Conservation (phyloP, 441 rosid genomes). For the Pelargonium australe region DNA sequence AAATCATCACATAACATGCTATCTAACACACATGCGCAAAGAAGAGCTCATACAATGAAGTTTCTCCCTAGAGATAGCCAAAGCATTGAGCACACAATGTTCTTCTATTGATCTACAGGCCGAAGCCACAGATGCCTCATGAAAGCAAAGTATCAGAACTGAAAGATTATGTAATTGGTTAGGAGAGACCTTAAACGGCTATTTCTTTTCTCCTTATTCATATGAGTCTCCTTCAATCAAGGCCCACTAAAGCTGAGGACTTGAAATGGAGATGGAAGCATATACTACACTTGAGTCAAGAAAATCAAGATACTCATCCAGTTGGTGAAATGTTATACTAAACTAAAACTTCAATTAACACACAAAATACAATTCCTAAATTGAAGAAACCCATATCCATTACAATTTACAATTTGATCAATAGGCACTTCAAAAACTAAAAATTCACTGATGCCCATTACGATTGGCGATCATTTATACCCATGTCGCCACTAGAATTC, state of each 20-base stretch:
- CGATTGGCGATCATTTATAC: slow-evolving; percentile 2
- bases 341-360: neutral
- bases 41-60: neutral
- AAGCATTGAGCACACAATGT: neutral
- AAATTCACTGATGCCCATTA: neutral
- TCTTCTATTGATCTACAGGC: neutral
- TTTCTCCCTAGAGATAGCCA: neutral
- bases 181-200: neutral
- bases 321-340: too few relatives aligned
- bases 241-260: slow-evolving; percentile 1
- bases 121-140: neutral
- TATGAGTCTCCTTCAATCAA: neutral
- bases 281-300: neutral
- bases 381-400: neutral
- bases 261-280: neutral
- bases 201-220: neutral
- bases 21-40: neutral
- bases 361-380: neutral
- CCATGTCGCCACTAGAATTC: neutral
- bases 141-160: neutral
- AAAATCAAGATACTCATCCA: neutral
- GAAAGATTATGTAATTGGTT: neutral
- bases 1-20: neutral
- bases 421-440: neutral
- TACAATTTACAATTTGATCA: neutral